phyloP scores from a whole-genome alignment of 2,329 filamentous ascomycete genomes.

The Trichophaea hybrida region DNA sequence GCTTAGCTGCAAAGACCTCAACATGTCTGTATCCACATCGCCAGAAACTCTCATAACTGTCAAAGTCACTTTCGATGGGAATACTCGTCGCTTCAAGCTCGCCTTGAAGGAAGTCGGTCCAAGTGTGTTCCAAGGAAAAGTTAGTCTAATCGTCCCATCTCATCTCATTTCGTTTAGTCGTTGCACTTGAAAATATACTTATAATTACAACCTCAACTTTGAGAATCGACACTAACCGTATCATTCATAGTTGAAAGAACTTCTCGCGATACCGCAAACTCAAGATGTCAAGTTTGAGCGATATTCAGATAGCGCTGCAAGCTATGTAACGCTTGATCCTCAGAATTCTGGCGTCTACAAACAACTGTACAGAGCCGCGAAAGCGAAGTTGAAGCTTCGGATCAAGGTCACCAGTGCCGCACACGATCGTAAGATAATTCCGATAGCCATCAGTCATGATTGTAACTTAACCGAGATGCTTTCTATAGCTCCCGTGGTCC shows the following conservation, averaged over 20 bases:
- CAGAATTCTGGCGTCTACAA: conserved; percentile 77
- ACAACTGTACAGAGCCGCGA: conserved; percentile 89
- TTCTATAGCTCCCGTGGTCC: neutral
- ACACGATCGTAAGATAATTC: neutral
- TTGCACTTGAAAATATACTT: neutral
- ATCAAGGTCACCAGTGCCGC: conserved; percentile 49
- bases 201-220: neutral
- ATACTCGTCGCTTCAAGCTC: conserved; percentile 72
- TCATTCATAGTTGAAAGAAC: conserved; percentile 47
- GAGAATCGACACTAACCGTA: neutral
- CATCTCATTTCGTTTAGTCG: neutral
- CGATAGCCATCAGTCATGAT: neutral
- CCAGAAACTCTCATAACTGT: conserved; percentile 66
- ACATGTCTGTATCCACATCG: neutral
- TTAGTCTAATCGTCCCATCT: conserved; percentile 39
- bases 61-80: conserved; percentile 67
- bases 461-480: neutral
- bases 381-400: conserved; percentile 95
- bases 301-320: conserved; percentile 80
- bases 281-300: conserved; percentile 63
- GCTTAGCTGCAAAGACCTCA: no score
- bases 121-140: conserved; percentile 63
- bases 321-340: conserved; percentile 65
- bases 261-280: conserved; percentile 50
- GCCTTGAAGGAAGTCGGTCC: conserved; percentile 71